phyloP scores from a whole-genome alignment of 2,329 filamentous ascomycete species.

The Dothistroma pini region DNA sequence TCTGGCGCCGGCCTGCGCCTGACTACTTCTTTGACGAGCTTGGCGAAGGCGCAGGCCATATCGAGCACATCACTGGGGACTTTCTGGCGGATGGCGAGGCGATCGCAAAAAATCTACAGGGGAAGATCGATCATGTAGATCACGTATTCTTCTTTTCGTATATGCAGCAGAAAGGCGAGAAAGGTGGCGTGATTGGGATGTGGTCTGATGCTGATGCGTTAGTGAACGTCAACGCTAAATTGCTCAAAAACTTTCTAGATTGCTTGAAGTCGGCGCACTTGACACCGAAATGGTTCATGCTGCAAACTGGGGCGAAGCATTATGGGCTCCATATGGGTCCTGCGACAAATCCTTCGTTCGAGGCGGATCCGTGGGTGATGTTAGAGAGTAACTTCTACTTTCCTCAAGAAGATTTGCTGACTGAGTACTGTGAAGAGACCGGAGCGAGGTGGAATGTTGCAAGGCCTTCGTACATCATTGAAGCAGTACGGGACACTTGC shows the following conservation, averaged over 20 bases:
- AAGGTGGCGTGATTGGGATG: slow-evolving; percentile 26
- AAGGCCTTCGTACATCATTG: slow-evolving; percentile 47
- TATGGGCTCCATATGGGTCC: slow-evolving; percentile 44
- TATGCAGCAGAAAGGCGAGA: slow-evolving; percentile 35
- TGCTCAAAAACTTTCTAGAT: slow-evolving; percentile 14
- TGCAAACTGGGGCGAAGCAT: slow-evolving; percentile 48
- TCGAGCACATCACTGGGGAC: slow-evolving; percentile 27
- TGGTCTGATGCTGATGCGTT: slow-evolving; percentile 39
- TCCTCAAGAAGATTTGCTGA: slow-evolving; percentile 48
- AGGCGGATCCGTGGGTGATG: slow-evolving; percentile 43
- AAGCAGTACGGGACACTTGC: slow-evolving; percentile 46
- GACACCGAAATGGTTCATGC: slow-evolving; percentile 44
- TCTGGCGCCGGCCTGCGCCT: slow-evolving; percentile 45
- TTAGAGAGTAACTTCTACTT: slow-evolving; percentile 54
- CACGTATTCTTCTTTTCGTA: slow-evolving; percentile 54
- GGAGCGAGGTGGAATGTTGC: slow-evolving; percentile 42
- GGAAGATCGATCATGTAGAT: slow-evolving; percentile 27
- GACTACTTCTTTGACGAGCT: slow-evolving; percentile 18
- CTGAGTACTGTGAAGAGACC: slow-evolving; percentile 37
- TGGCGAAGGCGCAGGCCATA: slow-evolving; percentile 13
- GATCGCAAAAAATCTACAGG: slow-evolving; percentile 33
- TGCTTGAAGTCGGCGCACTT: slow-evolving; percentile 14
- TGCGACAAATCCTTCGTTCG: slow-evolving; percentile 41
- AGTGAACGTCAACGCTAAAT: slow-evolving; percentile 17
- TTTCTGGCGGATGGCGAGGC: slow-evolving; percentile 33